Evolutionary conservation across 768 basidiomycete genomes (phyloP), one percentile per base, ranked within the genome.

Genomic region (Lyophyllum shimeji): DNA sequence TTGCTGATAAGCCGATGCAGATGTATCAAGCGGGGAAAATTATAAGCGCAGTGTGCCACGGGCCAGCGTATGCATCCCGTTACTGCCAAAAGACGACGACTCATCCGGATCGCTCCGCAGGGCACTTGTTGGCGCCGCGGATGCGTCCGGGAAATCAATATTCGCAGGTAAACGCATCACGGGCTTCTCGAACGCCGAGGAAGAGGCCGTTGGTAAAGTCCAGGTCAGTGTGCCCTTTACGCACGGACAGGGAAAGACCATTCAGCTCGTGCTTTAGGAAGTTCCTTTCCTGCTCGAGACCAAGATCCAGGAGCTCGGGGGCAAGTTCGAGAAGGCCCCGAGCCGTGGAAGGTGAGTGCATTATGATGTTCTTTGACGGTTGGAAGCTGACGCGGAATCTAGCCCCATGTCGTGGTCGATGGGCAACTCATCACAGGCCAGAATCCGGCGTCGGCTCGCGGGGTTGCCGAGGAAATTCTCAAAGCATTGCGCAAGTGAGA

Each of bases 41-140:
- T 57, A 80, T 83, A 7, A 63, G 84, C 3, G 88, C 88, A 2
- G 89, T 93, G 23, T 93, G 91, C 75, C 91, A 93, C 71, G 91
- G 90, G 15, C 82, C 90, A 50, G 87, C 82, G 79, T 87, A 60
- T 66, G 82, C 75, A 31, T 24, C 27, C 33, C 18, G 2, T 23
- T 27, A n/a, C 51, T 52, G 15, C 27, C 31, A 25, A 21, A 33
- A 29, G 21, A 21, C 13, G 34, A 21, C 45, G 60, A 18, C 24
- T 27, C 1, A 2, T 29, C 9, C 34, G 13, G 31, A 47, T 50
- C 29, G 44, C 21, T 15, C 27, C 2, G n/a, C 29, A 80, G 83
- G n/a, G 87, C 86, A 1, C 75, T 91, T 20, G 80, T 85, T 13
- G 74, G 74, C 18, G 85, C 71, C 2, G 80, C 76, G 7, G 83